Evolutionary conservation across 805 yeast species (phyloP), one percentile per base, ranked within the genome.

Genomic region (Candida vartiovaarae): DNA sequence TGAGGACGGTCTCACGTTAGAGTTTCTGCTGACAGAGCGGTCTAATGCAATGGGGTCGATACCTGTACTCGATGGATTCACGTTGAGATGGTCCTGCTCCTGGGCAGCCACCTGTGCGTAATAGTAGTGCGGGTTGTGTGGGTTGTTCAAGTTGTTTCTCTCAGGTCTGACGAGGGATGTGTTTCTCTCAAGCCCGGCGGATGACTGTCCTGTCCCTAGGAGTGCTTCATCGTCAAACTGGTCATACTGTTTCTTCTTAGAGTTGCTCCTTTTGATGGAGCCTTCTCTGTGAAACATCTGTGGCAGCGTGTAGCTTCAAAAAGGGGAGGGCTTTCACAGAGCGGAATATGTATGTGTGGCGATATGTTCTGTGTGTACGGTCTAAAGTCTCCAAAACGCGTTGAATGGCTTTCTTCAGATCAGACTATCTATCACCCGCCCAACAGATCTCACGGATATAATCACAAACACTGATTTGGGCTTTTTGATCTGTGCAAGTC

Each of bases 131-230:
- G 91, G 93, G 59, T 85, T 84, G 42, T 72, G 74, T n/a, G 76
- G 78, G 53, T 78, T 72, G 49, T 78, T 74, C 42, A 75, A 58
- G 39, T 79, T 66, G 34, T 84, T 80, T 52, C 98, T 76, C 57
- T 91, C 98, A 4, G 95, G 95, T 48, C 87, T 75, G 30, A 91
- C 84, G 48, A 91, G 68, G 1, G 96, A 84, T 52, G 78, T 72
- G 60, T 82, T 85, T 44, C 56, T 62, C 54, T 57, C 67, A 39
- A 49, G 55, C 39, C 42, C 62, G 2, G 57, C 48, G 4, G 47
- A 34, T 8, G 45, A 26, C 8, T 48, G 34, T 8, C 45, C 43
- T 20, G 45, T 44, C 6, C 57, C 61, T 32, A 67, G 51, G 11
- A 66, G 55, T 6, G 68, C 61, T 43, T 66, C 70, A 41, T 63